Percentiles rank a stretch among this genome's conserved stretches.
These are phyloP conservation scores for Pezicula radicicola DNA, from an alignment of 2,329 filamentous ascomycete genomes.

Conservation along the genomic window DNA sequence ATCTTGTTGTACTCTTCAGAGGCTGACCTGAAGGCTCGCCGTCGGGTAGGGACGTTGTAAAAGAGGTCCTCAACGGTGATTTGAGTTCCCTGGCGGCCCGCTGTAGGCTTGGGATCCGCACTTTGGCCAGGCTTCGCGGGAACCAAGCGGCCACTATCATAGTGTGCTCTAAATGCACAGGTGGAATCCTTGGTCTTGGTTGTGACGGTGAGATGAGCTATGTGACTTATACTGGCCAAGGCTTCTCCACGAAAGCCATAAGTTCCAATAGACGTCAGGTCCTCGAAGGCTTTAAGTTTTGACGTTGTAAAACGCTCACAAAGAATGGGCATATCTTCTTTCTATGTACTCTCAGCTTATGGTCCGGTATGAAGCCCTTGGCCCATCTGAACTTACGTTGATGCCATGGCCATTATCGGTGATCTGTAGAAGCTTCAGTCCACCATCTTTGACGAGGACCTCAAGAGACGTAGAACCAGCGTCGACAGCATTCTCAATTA, in stretches of 20 bases:
- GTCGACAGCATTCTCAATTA: conserved; percentile 96
- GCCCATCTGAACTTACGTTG: conserved; percentile 54
- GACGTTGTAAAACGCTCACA: conserved; percentile 97
- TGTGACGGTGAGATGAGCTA: conserved; percentile 91
- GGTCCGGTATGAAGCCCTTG: too few relatives aligned
- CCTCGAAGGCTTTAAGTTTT: conserved; percentile 91
- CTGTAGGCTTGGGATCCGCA: conserved; percentile 81
- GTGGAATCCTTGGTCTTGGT: conserved; percentile 87
- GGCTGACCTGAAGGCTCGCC: conserved; percentile 83
- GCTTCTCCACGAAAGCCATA: conserved; percentile 99
- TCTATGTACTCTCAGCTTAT: conserved; percentile 44
- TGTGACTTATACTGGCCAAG: conserved; percentile 95
- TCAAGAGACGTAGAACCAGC: conserved; percentile 92
- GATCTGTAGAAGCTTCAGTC: conserved; percentile 91
- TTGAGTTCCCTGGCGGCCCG: conserved; percentile 86
- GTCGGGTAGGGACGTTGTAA: conserved; percentile 88
- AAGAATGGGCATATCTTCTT: conserved; percentile 85
- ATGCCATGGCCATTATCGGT: conserved; percentile 97
- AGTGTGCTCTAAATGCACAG: conserved; percentile 88
- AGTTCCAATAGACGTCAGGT: conserved; percentile 83
- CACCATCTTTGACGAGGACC: conserved; percentile 90
- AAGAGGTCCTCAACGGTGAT: conserved; percentile 97
- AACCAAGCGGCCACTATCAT: conserved; percentile 76
- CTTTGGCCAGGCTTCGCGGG: conserved; percentile 85
- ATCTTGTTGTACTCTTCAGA: conserved; percentile 98